Evolutionary conservation across 345 rosid species (phyloP), one percentile per base, ranked within the genome.

Genomic region (Pistacia integerrima): DNA sequence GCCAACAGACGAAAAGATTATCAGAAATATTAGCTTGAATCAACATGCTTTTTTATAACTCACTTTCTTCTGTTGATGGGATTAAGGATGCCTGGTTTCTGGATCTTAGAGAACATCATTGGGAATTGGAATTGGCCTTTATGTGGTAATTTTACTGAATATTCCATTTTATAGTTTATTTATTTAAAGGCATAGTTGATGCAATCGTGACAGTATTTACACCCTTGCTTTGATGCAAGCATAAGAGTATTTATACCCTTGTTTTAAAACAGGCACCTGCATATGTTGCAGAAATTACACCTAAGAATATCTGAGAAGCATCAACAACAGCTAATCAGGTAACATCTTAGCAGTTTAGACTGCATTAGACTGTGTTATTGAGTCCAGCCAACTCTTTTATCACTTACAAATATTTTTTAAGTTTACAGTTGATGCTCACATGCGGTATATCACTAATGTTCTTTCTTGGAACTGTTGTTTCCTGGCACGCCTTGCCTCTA

Each of bases 401-500:
- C 8, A 44, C 54, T 20, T 10, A 48, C 20, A 12, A 18, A 16
- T 16, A 20, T 25, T 63, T 51, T 54, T 38, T 48, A 3, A 56
- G 22, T 72, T 0, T 54, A 62, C 67, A 82, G 85, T 65, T 56
- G n/a, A 3, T 68, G 67, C 13, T 30, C 6, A n/a, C 36, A 56
- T 75, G 62, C 38, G 82, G 79, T 54, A 28, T 72, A 5, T 70
- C 74, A 13, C 9, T 55, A 11, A 1, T 57, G 11, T 78, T 57
- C 64, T 54, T 72, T 35, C 12, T 75, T 41, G 85, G 85, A 41
- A 78, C 51, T 20, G 7, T 75, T 33, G 14, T 78, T 71, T 25
- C 70, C 9, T 78, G 85, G 82, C 74, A 75, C 60, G 11, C 17
- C 30, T 72, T 82, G 49, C 64, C 85, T 22, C 11, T 72, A 57